Evolutionary conservation across 176 grass and related monocot genomes (phyloP).

Genomic region (Oropetium thomaeum): DNA sequence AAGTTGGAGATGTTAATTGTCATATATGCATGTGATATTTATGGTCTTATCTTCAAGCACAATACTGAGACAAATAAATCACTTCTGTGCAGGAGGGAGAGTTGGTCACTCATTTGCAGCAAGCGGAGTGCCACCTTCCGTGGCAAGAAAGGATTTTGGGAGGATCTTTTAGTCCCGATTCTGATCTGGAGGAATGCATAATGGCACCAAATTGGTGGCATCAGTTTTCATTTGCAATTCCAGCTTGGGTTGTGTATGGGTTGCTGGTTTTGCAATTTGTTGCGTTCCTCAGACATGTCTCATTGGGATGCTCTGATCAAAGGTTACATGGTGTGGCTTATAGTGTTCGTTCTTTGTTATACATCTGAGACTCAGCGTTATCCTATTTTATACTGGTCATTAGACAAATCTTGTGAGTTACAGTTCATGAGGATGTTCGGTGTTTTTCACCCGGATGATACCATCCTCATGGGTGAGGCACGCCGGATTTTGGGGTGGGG

Average conservation of each 20-base stretch:
- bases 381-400: no score
- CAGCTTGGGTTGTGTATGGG: slow-evolving; percentile 38
- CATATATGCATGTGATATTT: neutral
- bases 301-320: slow-evolving; percentile 3
- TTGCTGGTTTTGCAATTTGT: slow-evolving; percentile 44
- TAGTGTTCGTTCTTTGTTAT: slow-evolving; percentile 35
- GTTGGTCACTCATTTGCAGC: slow-evolving; percentile 52
- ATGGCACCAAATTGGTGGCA: slow-evolving; percentile 59
- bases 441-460: no score
- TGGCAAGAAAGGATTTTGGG: slow-evolving; percentile 69
- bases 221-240: slow-evolving; percentile 60
- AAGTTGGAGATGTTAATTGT: neutral
- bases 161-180: slow-evolving; percentile 60
- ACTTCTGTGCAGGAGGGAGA: slow-evolving; percentile 53
- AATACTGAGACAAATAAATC: slow-evolving; percentile 29
- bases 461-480: no score
- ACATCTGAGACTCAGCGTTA: neutral
- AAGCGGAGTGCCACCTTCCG: slow-evolving; percentile 48
- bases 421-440: neutral
- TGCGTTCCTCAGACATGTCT: slow-evolving; percentile 44
- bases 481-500: no score
- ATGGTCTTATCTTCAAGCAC: slow-evolving; percentile 3
- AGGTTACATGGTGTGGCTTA: slow-evolving; percentile 35
- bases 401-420: neutral
- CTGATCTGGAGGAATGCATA: slow-evolving; percentile 31